Evolutionary conservation across 2,329 filamentous ascomycete species (phyloP).

Genomic region (Graphium sp.): DNA sequence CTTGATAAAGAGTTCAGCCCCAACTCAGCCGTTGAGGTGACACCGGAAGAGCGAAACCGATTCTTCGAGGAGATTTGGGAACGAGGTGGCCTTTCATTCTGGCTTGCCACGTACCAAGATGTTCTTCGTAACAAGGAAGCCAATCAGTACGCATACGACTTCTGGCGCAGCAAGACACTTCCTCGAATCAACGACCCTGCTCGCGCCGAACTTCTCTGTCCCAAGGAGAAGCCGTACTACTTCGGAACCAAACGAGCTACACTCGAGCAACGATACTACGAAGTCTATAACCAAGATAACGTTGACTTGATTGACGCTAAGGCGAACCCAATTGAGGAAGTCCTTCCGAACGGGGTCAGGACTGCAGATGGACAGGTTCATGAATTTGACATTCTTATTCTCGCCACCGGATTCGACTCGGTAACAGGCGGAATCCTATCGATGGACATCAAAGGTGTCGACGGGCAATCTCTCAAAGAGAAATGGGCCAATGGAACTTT

Average conservation of each 20-base stretch:
- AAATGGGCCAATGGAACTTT: constrained; percentile 17
- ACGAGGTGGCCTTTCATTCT: too few relatives aligned
- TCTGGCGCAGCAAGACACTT: too few relatives aligned
- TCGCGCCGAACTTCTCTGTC: too few relatives aligned
- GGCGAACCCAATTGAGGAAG: constrained; percentile 2
- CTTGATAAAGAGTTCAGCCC: too few relatives aligned
- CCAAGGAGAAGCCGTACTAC: too few relatives aligned
- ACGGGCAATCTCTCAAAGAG: constrained; percentile 13
- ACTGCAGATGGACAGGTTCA: constrained; percentile 3
- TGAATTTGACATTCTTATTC: constrained; percentile 10
- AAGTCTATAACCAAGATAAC: constrained; percentile 22
- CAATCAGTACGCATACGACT: too few relatives aligned
- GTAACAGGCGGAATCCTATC: constrained; percentile 20
- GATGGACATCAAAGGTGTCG: constrained; percentile 17
- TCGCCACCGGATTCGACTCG: constrained; percentile 24
- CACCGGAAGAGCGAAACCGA: too few relatives aligned
- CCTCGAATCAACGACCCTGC: too few relatives aligned
- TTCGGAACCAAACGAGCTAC: constrained; percentile 22
- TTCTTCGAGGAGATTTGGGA: too few relatives aligned
- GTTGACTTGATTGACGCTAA: constrained; percentile 22
- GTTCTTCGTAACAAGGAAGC: too few relatives aligned
- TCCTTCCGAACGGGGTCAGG: constrained; percentile 1
- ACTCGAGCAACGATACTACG: constrained; percentile 24
- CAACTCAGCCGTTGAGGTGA: too few relatives aligned
- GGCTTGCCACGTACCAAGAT: too few relatives aligned